These are phyloP conservation scores for Lathyrus tuberosus DNA, from an alignment of 306 rosid species.

Conservation along the genomic window DNA sequence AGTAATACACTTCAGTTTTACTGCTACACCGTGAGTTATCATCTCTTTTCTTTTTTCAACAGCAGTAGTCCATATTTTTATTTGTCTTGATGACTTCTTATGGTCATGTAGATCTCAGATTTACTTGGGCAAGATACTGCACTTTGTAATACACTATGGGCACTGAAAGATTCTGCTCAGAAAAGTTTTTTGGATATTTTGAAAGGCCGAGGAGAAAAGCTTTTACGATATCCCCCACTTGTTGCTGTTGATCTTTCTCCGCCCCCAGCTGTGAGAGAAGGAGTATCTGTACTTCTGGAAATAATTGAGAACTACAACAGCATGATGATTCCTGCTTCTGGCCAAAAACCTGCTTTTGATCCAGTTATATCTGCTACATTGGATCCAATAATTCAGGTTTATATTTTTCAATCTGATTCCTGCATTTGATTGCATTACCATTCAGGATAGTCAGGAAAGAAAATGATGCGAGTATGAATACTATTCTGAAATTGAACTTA, in stretches of 20 bases:
- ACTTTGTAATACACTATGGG: slow-evolving; percentile 82
- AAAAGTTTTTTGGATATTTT: slow-evolving; percentile 92
- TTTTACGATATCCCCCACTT: slow-evolving; percentile 89
- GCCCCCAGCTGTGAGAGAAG: slow-evolving; percentile 96
- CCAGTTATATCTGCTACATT: slow-evolving; percentile 88
- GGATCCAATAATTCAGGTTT: slow-evolving; percentile 93
- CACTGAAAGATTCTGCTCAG: slow-evolving; percentile 88
- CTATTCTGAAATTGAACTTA: slow-evolving; percentile 27
- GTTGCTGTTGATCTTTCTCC: slow-evolving; percentile 97
- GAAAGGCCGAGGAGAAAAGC: slow-evolving; percentile 87
- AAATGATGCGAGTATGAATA: slow-evolving; percentile 25
- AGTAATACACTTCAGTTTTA: slow-evolving; percentile 90
- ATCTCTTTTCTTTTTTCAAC: slow-evolving; percentile 19
- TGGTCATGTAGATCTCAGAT: slow-evolving; percentile 74
- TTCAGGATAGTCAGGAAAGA: slow-evolving; percentile 26
- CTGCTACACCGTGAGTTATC: slow-evolving; percentile 82
- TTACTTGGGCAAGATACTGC: slow-evolving; percentile 91
- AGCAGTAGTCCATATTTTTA: slow-evolving; percentile 1
- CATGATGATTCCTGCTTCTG: slow-evolving; percentile 87
- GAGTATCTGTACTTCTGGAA: slow-evolving; percentile 89
- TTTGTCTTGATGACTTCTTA: slow-evolving; percentile 32
- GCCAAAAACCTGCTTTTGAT: slow-evolving; percentile 74
- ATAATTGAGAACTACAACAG: slow-evolving; percentile 78
- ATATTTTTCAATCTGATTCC: slow-evolving; percentile 31
- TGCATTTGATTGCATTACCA: slow-evolving; percentile 19